Conservation (phyloP, 441 rosid genomes). For the Populus hybrid region DNA sequence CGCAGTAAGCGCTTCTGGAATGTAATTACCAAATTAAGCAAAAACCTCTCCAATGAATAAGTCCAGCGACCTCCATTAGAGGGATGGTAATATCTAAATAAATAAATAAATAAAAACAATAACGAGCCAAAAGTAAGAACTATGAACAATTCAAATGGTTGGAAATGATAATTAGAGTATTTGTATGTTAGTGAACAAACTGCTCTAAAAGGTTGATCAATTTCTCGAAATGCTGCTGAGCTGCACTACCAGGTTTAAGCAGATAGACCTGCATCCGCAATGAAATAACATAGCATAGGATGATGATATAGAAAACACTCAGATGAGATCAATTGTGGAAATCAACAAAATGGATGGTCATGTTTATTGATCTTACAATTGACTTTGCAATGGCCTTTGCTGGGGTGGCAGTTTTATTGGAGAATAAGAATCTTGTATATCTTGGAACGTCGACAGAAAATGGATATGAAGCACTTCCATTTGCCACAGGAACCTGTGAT, state of each 20-base stretch:
- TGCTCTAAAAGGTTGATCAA: slow-evolving; percentile 99
- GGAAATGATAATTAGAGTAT: slow-evolving; percentile 24
- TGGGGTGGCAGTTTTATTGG: slow-evolving; percentile 78
- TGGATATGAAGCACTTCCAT: slow-evolving; percentile 94
- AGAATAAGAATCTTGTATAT: slow-evolving; percentile 90
- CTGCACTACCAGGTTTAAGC: slow-evolving; percentile 74
- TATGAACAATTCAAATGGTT: slow-evolving; percentile 16
- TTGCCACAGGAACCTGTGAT: slow-evolving; percentile 95
- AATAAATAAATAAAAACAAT: slow-evolving; percentile 20
- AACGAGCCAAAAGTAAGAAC: slow-evolving; percentile 22
- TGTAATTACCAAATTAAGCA: slow-evolving; percentile 70
- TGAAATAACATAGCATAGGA: slow-evolving; percentile 20
- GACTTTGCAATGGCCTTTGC: slow-evolving; percentile 92
- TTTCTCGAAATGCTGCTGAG: slow-evolving; percentile 74
- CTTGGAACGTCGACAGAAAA: slow-evolving; percentile 94
- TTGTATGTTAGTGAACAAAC: slow-evolving; percentile 57
- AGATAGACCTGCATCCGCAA: slow-evolving; percentile 73
- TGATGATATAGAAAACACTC: slow-evolving; percentile 23
- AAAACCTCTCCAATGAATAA: slow-evolving; percentile 87
- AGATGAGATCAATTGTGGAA: slow-evolving; percentile 24
- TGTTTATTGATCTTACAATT: slow-evolving; percentile 57
- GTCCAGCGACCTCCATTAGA: slow-evolving; percentile 99
- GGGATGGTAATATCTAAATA: slow-evolving; percentile 89
- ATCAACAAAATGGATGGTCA: slow-evolving; percentile 10
- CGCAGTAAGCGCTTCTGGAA: slow-evolving; percentile 93